Evolutionary conservation across 2,329 filamentous ascomycete genomes (phyloP), one percentile per base, ranked within the genome.

Genomic region (Phoma sp.): DNA sequence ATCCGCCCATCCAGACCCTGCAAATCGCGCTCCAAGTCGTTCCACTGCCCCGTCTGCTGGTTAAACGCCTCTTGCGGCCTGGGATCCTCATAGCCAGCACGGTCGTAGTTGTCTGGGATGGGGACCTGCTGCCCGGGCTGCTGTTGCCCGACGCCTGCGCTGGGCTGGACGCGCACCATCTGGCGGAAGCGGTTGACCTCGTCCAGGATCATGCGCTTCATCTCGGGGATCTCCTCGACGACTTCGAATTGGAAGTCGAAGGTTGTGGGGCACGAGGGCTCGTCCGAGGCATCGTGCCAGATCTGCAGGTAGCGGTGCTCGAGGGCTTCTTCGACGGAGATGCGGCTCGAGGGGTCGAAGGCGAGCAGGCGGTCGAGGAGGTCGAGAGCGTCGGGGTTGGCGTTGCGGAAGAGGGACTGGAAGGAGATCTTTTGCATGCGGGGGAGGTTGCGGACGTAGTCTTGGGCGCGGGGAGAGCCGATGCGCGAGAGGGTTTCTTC

Each of bases 161-260:
- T 67, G 21, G 74, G 74, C 60, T 77, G 75, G 38, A 74, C 66
- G 17, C 75, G 64, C 20, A 87, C 85, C 48, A 78, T 73, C 53
- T 83, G 81, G 59, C 95, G 87, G 86, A 99, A 99, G 62, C 87
- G 84, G 71, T 87, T 83, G 42, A 99, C 95, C 77, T 99, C 95
- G n/a, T 93, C 89, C 55, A 97, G 82, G 62, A 99, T 99, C 91
- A 97, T 96, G 77, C 88, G 88, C 74, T 95, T 91, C 93, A 99
- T 98, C 66, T 97, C 91, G 18, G 83, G 84, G 17, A 99, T 92
- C 37, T 98, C 95, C 47, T 99, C 93, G 32, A 97, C 87, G n/a
- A 96, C 88, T 76, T 99, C 95, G 71, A 99, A 99, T 74, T 93
- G 90, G 80, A 99, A 99, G 81, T 99, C 93, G 78, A 99, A 99